Percentiles rank a stretch among this genome's conserved stretches.
These are phyloP conservation scores for Claviceps sp. DNA, from an alignment of 2,329 filamentous ascomycete genomes.

Conservation along the genomic window DNA sequence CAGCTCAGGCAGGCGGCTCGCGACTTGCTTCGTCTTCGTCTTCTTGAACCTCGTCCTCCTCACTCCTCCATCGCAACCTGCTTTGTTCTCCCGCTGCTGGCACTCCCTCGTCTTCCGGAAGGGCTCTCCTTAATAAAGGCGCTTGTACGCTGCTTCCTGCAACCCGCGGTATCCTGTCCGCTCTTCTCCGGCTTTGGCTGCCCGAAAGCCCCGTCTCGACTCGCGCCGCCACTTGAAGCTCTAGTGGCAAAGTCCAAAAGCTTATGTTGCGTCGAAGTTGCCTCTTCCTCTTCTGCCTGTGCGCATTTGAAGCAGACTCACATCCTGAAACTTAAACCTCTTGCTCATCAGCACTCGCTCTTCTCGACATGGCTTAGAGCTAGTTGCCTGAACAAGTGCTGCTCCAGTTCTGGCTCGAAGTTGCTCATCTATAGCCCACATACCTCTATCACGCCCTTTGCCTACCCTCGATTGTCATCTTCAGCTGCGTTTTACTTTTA, in stretches of 20 bases:
- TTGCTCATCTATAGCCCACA: background rate
- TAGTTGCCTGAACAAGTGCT: background rate
- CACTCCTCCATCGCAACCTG: background rate
- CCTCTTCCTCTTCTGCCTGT: background rate
- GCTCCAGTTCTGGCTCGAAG: background rate
- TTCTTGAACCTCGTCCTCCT: background rate
- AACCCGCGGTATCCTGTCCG: background rate
- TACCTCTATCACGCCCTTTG: background rate
- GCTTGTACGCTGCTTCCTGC: background rate
- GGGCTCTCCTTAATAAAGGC: background rate
- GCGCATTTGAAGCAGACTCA: background rate
- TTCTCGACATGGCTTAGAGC: conserved; percentile 2
- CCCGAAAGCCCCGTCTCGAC: background rate
- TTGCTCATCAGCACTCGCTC: background rate
- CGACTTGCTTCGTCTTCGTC: background rate
- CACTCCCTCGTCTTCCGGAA: background rate
- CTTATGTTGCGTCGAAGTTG: background rate
- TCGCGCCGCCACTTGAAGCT: background rate
- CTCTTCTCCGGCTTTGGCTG: background rate
- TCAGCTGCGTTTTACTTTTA: background rate
- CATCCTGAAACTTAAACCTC: background rate
- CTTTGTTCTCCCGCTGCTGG: background rate
- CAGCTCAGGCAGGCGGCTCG: background rate
- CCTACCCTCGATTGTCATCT: background rate
- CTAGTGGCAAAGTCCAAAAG: background rate